Evolutionary conservation across 176 grass and related monocot genomes (phyloP).

Genomic region (Oryza meyeriana): DNA sequence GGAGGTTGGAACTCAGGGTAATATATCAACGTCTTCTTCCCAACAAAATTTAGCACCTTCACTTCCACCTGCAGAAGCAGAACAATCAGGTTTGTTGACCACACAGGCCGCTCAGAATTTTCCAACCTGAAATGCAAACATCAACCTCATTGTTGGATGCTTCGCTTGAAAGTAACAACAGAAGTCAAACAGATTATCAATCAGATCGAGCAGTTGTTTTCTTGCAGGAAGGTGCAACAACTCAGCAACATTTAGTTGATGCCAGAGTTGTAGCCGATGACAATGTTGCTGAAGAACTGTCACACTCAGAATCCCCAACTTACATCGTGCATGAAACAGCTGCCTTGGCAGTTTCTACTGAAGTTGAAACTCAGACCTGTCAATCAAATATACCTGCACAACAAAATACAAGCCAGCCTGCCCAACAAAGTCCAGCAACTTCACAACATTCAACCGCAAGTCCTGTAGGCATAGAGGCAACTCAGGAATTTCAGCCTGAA

Average conservation of each 20-base stretch:
- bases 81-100: constrained; percentile 11
- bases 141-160: constrained; percentile 14
- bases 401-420: constrained; percentile 13
- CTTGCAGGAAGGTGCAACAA: background rate
- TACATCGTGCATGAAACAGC: background rate
- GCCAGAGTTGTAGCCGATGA: background rate
- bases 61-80: constrained; percentile 22
- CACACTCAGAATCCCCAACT: constrained; percentile 14
- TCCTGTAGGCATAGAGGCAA: constrained; percentile 3
- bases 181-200: constrained; percentile 29
- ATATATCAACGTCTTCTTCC: constrained; percentile 12
- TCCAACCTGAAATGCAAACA: constrained; percentile 15
- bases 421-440: constrained; percentile 14
- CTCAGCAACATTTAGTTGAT: constrained; percentile 11
- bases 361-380: constrained; percentile 21
- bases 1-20: background rate
- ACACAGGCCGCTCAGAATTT: background rate
- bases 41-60: constrained; percentile 28
- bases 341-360: background rate
- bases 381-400: constrained; percentile 10
- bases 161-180: constrained; percentile 1
- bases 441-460: background rate
- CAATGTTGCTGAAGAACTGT: background rate
- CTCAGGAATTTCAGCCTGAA: constrained; percentile 8
- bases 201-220: constrained; percentile 4